Base-by-base conservation (phyloP, 2,329 filamentous ascomycete genomes). In the Penicillium sp. region DNA sequence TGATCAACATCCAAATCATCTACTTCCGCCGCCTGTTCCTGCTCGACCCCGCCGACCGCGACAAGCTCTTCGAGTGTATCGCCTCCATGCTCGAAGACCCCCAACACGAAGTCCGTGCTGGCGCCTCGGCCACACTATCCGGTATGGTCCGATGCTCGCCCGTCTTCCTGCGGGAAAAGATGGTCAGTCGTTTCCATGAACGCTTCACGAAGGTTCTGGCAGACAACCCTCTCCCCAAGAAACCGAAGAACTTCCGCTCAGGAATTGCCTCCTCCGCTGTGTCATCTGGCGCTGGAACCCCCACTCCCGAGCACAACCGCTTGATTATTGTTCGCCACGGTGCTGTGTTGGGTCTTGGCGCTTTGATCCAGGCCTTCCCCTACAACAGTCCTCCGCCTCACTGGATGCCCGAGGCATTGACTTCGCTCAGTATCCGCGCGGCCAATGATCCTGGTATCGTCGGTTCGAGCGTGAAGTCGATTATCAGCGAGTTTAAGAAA, bases 141-240 rank as follows among this genome's bases (percentile, higher is more conserved):
- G 95, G 94, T 65, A 99, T 99, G 94, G 95, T 99, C 65, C 88
- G 94, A 56, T 99, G 94, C 80, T 97, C 93, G 4, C 93, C 94
- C 0, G 82, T 87, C 29, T 84, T 79, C 1, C 87, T 97, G 59
- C 91, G 94, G 29, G 86, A 89, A 56, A 86, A 86, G 31, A 89
- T 93, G 68, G 89, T 99, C 59, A 76, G 83, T 46, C 81, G 87
- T 25, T 84, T 97, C 41, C 91, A 91, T 73, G 80, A 83, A 54
- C 86, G 90, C 45, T 99, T 97, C 77, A 89, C 90, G 50, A 81
- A 83, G 33, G 84, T 90, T 67, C 82, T 99, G n/a, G 78, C 81
- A 58, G 85, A 88, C 56, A 97, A 97, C 69, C 94, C 93, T 6
- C 87, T 97, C 73, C 93, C 93, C 0, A 95, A 92, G 80, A 81